These are phyloP conservation scores for Coriolopsis trogii DNA, from an alignment of 1,284 basidiomycete genomes.

Conservation along the genomic window DNA sequence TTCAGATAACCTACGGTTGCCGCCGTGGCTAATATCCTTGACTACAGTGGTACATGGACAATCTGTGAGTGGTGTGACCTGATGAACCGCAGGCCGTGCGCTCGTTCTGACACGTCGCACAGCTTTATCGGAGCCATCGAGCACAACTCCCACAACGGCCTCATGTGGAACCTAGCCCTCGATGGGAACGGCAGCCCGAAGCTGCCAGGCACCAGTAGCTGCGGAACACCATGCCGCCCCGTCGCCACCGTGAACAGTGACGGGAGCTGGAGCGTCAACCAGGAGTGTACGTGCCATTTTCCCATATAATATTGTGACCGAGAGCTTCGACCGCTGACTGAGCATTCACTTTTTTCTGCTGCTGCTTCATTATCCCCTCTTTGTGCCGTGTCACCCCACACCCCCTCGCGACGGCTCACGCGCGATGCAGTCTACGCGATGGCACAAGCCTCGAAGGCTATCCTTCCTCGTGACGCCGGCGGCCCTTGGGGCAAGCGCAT, in stretches of 20 bases:
- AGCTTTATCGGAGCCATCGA: conserved; percentile 49
- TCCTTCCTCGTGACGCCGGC: conserved; percentile 65
- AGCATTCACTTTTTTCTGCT: too few species aligned
- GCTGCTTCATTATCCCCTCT: too few species aligned
- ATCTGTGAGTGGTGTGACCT: conserved; percentile 51
- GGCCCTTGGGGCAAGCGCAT: conserved; percentile 73
- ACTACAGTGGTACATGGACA: conserved; percentile 53
- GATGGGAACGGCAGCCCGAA: conserved; percentile 63
- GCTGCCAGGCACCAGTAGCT: conserved; percentile 65
- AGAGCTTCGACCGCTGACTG: too few species aligned
- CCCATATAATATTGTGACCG: too few species aligned
- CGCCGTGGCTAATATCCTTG: not conserved
- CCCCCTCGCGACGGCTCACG: too few species aligned
- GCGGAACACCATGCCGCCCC: conserved; percentile 62
- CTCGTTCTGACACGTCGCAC: not conserved
- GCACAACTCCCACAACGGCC: conserved; percentile 50
- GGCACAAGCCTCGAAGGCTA: conserved; percentile 74
- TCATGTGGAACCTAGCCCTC: conserved; percentile 70
- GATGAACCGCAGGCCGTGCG: not conserved
- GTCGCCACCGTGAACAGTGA: conserved; percentile 67
- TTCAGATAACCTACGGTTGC: not conserved
- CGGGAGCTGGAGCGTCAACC: conserved; percentile 65
- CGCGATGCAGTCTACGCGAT: conserved; percentile 76
- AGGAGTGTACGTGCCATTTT: conserved; percentile 57
- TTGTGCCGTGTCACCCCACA: too few species aligned